These are phyloP conservation scores for Fusarium sterilihyphosum DNA, from an alignment of 2,329 filamentous ascomycete genomes.

Conservation along the genomic window DNA sequence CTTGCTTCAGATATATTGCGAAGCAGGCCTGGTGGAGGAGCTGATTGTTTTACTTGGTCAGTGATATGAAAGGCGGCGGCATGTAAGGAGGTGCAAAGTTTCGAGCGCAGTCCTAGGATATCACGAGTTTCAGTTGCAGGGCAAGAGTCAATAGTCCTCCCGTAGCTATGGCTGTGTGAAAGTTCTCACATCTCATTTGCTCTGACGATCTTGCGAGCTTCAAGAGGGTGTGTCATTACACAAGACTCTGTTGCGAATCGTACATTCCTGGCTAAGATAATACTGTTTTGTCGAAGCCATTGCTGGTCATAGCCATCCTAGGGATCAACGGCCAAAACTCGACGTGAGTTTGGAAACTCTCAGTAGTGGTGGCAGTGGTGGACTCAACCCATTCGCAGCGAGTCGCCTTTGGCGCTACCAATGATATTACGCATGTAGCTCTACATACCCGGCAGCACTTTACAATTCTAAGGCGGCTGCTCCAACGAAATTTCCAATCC, in stretches of 20 bases:
- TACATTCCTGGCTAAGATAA: neutral
- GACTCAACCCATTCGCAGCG: neutral
- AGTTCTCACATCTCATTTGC: neutral
- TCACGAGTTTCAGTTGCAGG: neutral
- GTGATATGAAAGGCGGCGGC: neutral
- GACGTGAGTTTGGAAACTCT: neutral
- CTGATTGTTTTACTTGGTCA: neutral
- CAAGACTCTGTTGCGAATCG: neutral
- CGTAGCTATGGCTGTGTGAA: no score
- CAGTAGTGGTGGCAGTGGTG: neutral
- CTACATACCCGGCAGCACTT: neutral
- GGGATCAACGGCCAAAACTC: neutral
- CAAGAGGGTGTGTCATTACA: neutral
- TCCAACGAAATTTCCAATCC: neutral
- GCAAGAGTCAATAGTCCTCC: neutral
- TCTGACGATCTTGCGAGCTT: neutral
- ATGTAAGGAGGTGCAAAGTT: no score
- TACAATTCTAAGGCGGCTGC: neutral
- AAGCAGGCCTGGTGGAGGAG: neutral
- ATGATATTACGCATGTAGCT: neutral
- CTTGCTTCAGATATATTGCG: neutral
- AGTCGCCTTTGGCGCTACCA: neutral
- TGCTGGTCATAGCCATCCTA: neutral
- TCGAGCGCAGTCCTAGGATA: neutral
- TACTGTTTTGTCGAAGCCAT: no score